Evolutionary conservation across 441 rosid species (phyloP), one percentile per base, ranked within the genome.

Genomic region (Aquilaria agallochum): DNA sequence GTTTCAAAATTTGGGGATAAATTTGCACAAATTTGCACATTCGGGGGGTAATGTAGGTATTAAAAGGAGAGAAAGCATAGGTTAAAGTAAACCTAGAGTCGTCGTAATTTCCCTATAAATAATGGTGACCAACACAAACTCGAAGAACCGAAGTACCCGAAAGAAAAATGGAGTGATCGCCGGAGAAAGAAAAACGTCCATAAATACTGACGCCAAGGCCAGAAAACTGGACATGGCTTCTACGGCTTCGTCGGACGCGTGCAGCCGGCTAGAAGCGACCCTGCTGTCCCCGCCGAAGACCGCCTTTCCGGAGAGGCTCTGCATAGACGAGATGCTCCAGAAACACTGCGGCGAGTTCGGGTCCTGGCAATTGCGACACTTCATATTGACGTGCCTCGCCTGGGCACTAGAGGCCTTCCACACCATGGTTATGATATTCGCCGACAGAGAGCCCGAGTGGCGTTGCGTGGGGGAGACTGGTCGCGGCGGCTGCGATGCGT

Each of bases 391-490:
- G 42, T 78, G 89, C 82, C 58, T 90, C 4, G 98, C 96, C 0
- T 93, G 98, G 97, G 89, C 93, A 8, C 75, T 90, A 5, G 97
- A 93, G 77, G 98, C 87, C 5, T 85, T 88, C 59, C 98, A 93
- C 71, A 80, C 96, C 50, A 93, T 93, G 98, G 97, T 90, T 9
- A 82, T 93, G 92, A 93, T 93, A 47, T 93, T 90, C 63, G 92
- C 96, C 4, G 97, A 93, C 68, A 80, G 80, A 7, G 91, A 90
- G 51, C 97, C 91, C 5, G 76, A 50, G 1, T 84, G 87, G 79
- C 65, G 70, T 9, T 80, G 90, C 51, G 20, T 73, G 40, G 49
- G 11, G 11, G 64, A 53, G 3, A 5, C 61, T 0, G 55, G 50
- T 2, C 71, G 74, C 5, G 55, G 72, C 30, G 85, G 79, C 46